These are phyloP conservation scores for Talaromyces borbonicus DNA, from an alignment of 495 filamentous ascomycete genomes.

Conservation along the genomic window DNA sequence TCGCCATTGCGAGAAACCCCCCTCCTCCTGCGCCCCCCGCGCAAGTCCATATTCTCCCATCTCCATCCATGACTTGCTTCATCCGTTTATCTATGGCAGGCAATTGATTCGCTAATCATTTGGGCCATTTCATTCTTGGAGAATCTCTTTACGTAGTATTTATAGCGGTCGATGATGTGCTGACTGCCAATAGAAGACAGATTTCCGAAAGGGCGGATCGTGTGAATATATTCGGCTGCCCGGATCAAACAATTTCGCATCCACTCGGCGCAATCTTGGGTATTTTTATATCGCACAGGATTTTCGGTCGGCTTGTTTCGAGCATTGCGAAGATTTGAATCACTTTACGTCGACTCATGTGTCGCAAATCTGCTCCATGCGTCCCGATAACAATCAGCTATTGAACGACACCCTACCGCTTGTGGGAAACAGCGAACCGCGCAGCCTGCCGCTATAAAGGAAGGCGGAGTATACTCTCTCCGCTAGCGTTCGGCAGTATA, in stretches of 20 bases:
- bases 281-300: no score
- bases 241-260: no score
- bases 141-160: no score
- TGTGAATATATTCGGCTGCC: no score
- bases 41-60: slow-evolving; percentile 4
- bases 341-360: slow-evolving; percentile 13
- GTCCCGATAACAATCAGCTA: slow-evolving; percentile 30
- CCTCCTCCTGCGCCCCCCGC: slow-evolving; percentile 2
- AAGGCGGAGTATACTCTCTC: neutral
- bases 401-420: slow-evolving; percentile 1
- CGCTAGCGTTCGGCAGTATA: neutral
- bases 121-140: no score
- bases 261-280: no score
- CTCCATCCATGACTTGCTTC: neutral
- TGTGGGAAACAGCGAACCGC: neutral
- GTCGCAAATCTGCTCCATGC: slow-evolving; percentile 30
- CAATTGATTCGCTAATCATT: no score
- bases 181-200: no score
- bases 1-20: neutral
- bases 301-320: neutral
- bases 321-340: neutral
- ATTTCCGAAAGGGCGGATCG: no score
- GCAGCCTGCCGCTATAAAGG: neutral
- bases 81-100: neutral
- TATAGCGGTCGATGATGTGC: no score